These are phyloP conservation scores for Xerocomellus chrysenteron DNA, from an alignment of 768 basidiomycete genomes.

Conservation along the genomic window DNA sequence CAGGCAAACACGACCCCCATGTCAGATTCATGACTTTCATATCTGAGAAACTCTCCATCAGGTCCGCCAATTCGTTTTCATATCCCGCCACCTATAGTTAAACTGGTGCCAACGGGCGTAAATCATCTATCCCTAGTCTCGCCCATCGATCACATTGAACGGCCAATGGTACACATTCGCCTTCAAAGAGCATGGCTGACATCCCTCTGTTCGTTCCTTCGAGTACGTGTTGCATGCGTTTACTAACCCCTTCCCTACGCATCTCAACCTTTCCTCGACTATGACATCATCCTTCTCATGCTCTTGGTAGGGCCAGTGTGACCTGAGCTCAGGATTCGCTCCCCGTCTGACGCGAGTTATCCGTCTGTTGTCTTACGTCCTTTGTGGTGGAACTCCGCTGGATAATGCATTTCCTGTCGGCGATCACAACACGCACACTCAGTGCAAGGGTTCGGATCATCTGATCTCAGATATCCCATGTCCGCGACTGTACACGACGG, in stretches of 20 bases:
- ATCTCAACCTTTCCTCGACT: not conserved
- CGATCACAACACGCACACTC: constrained; percentile 21
- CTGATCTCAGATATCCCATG: constrained; percentile 7
- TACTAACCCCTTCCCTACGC: not conserved
- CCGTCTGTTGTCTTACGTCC: constrained; percentile 13
- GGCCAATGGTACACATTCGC: not conserved
- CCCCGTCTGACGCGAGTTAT: not conserved
- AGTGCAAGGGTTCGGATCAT: constrained; percentile 1
- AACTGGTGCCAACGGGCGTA: constrained; percentile 11
- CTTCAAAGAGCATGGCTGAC: constrained; percentile 3
- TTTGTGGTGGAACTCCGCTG: not conserved
- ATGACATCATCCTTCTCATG: constrained; percentile 2
- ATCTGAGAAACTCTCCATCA: not conserved
- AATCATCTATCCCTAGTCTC: not conserved
- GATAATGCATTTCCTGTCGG: constrained; percentile 8
- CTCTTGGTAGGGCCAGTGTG: not conserved
- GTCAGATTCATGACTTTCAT: constrained; percentile 4
- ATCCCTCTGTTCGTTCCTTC: not conserved
- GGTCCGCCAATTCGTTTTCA: constrained; percentile 4
- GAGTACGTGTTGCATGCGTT: not conserved
- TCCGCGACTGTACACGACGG: constrained; percentile 1
- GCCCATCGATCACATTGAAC: constrained; percentile 2
- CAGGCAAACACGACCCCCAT: not conserved
- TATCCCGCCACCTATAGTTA: not conserved
- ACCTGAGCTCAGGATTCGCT: not conserved